Base-by-base conservation (phyloP, 2,329 filamentous ascomycete genomes). In the Fusarium heterosporum region DNA sequence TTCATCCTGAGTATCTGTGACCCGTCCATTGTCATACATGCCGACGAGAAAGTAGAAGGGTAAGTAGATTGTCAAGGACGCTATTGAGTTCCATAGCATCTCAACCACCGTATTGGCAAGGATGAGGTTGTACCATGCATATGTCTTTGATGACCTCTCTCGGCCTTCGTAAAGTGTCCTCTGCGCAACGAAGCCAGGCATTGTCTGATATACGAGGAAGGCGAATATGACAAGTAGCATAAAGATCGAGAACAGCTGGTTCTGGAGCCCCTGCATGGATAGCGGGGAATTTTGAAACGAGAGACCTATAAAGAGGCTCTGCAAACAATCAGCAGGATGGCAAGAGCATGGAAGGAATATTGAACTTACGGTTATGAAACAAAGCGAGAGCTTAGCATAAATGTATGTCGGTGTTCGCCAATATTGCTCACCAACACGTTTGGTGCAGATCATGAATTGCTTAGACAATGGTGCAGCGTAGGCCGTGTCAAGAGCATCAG, bases 371-470 rank as follows among this genome's bases (percentile, higher is more conserved):
- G 55, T 59, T 3, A 59, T 49, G 8, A 19, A 61, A 3, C 22
- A 72, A 19, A 96, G 87, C 1, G 83, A 80, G 3, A 72, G 74
- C 81, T 97, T 97, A 71, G 91, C 89, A 81, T 95, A 96, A 76
- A 97, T 93, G 81, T 97, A 97, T 3, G 89, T 86, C 0, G 93
- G 93, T 0, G 89, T 94, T 58, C 93, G 90, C 92, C 93, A 97
- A 83, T 95, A 96, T 76, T 96, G 93, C 75, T 93, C 87, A 80
- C 96, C 95, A 14, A 95, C 90, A 72, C 65, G 62, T 92, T 84
- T 75, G 8, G 87, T 84, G 53, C 92, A 91, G 72, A 88, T 83
- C 41, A 78, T 78, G 32, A 95, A 80, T 77, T 97, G 93, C 10
- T 81, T 73, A 22, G 65, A 72, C 73, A 96, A 92, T 0, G 91